Conservation (phyloP, 768 basidiomycete genomes). For the Podaxis sp. region DNA sequence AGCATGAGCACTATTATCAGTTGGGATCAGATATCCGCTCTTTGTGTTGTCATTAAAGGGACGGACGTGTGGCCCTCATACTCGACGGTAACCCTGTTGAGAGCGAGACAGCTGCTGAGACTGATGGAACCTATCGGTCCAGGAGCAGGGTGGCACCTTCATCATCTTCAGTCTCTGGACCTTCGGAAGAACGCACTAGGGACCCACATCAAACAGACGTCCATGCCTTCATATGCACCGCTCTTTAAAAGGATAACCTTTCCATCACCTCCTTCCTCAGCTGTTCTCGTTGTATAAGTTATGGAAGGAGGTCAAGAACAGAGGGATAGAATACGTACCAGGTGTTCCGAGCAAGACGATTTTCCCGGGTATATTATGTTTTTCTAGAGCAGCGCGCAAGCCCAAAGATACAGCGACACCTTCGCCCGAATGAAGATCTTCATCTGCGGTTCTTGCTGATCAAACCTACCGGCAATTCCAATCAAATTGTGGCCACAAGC, state of each 20-base stretch:
- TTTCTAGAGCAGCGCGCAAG: constrained; percentile 60
- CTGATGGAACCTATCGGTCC: constrained; percentile 71
- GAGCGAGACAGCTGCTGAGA: constrained; percentile 62
- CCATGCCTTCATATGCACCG: constrained; percentile 77
- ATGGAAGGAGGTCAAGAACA: background rate
- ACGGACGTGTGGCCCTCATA: constrained; percentile 73
- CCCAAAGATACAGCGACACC: constrained; percentile 75
- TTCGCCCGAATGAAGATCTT: constrained; percentile 16
- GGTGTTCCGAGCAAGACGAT: constrained; percentile 78
- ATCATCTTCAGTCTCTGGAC: background rate
- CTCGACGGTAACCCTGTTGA: constrained; percentile 60
- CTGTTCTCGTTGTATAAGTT: constrained; percentile 32
- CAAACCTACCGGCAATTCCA: constrained; percentile 51
- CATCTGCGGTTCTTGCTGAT: background rate
- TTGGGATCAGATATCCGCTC: background rate
- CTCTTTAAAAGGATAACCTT: constrained; percentile 69
- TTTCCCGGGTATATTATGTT: constrained; percentile 63
- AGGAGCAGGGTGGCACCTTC: constrained; percentile 81
- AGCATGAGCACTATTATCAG: constrained; percentile 64
- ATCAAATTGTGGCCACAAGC: constrained; percentile 87
- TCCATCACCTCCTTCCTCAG: constrained; percentile 78
- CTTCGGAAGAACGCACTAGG: background rate
- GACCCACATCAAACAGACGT: constrained; percentile 70
- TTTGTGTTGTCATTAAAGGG: background rate
- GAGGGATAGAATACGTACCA: constrained; percentile 38